Evolutionary conservation across 1,139 yeast species (phyloP).

Genomic region (Zygosaccharomyces pseudobailii): DNA sequence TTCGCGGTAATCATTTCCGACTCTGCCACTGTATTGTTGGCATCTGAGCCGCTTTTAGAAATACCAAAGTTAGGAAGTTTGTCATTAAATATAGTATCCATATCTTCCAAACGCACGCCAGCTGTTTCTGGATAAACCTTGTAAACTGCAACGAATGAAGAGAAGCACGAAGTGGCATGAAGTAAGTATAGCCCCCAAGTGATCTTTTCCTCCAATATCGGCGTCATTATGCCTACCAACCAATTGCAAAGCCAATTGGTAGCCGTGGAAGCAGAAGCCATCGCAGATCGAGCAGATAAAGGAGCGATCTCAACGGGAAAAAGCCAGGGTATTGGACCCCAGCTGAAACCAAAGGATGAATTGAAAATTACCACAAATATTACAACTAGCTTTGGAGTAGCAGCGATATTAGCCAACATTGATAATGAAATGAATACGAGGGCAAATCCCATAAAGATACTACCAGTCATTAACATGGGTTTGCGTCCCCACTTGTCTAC

Average conservation of each 20-base stretch:
- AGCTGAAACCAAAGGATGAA: conserved; percentile 80
- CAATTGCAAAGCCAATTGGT: conserved; percentile 95
- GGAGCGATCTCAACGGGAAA: conserved; percentile 88
- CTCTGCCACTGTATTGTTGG: conserved; percentile 22
- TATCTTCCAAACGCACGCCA: conserved; percentile 82
- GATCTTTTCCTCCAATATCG: conserved; percentile 70
- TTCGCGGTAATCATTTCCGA: conserved; percentile 15
- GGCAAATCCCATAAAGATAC: conserved; percentile 71
- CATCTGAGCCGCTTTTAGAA: conserved; percentile 12
- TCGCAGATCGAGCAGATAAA: conserved; percentile 80
- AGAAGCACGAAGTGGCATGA: conserved; percentile 71
- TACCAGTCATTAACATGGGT: conserved; percentile 72
- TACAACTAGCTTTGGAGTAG: conserved; percentile 72
- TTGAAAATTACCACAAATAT: conserved; percentile 71
- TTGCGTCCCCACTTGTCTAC: conserved; percentile 91
- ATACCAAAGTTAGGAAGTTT: conserved; percentile 39
- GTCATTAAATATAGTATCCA: conserved; percentile 79
- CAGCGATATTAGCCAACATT: conserved; percentile 51
- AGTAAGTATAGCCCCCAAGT: conserved; percentile 77
- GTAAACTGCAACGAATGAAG: conserved; percentile 66
- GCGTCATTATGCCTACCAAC: conserved; percentile 87
- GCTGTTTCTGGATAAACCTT: conserved; percentile 82
- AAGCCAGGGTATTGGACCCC: conserved; percentile 97
- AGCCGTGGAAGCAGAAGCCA: conserved; percentile 87
- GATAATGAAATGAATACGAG: conserved; percentile 63